A percentile compares a stretch with the other conserved stretches of the same genome.
These are phyloP conservation scores for Kodamaea leandrae DNA, from an alignment of 805 yeast genomes.

Conservation along the genomic window DNA sequence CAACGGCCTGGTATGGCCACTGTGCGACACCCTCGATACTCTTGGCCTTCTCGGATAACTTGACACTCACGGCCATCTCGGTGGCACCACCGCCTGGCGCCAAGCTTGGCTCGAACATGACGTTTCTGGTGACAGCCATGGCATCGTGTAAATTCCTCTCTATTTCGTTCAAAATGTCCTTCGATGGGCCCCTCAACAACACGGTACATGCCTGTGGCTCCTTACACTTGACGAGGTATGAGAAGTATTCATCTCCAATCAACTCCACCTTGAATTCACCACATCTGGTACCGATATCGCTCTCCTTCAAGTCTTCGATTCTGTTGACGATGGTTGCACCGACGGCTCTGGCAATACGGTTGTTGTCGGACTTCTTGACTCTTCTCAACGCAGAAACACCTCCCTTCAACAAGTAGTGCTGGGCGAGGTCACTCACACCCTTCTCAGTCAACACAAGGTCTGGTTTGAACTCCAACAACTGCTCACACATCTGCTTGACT, in stretches of 20 bases:
- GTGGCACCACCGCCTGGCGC: conserved; percentile 99
- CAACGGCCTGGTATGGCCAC: conserved; percentile 99
- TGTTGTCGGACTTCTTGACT: conserved; percentile 92
- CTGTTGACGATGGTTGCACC: conserved; percentile 97
- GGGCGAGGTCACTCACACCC: conserved; percentile 97
- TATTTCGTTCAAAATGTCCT: conserved; percentile 92
- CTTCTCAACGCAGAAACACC: conserved; percentile 92
- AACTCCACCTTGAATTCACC: conserved; percentile 90
- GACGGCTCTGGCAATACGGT: conserved; percentile 93
- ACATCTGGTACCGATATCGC: conserved; percentile 86
- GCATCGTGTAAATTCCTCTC: conserved; percentile 98
- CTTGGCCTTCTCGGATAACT: conserved; percentile 85
- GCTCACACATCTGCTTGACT: conserved; percentile 82
- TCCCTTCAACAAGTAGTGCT: conserved; percentile 90
- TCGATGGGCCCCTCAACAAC: conserved; percentile 91
- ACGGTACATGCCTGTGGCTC: conserved; percentile 94
- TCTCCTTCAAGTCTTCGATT: conserved; percentile 87
- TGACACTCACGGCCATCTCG: conserved; percentile 95
- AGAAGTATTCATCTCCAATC: conserved; percentile 96
- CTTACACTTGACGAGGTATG: conserved; percentile 75
- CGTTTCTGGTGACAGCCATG: conserved; percentile 95
- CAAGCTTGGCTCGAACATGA: conserved; percentile 87
- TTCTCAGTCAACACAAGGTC: conserved; percentile 95
- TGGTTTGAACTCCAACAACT: conserved; percentile 79
- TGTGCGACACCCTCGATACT: conserved; percentile 91